These are phyloP conservation scores for Colletotrichum incanum DNA, from an alignment of 2,329 filamentous ascomycete species.

Conservation along the genomic window DNA sequence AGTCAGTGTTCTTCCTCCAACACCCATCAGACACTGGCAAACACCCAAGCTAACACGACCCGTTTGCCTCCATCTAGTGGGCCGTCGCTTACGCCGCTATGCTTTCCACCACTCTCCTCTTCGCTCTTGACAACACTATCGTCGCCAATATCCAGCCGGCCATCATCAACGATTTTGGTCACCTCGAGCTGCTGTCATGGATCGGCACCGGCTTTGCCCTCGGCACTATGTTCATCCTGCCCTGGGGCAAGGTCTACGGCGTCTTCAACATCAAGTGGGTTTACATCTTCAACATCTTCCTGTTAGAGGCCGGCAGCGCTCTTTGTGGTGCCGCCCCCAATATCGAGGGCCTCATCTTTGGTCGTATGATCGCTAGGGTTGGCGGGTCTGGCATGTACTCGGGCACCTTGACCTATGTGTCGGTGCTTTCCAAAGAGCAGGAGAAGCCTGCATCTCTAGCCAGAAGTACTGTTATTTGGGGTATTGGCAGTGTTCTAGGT, in stretches of 20 bases:
- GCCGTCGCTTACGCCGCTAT: too few species aligned
- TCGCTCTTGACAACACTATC: too few species aligned
- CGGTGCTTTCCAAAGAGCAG: constrained; percentile 47
- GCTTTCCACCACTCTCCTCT: too few species aligned
- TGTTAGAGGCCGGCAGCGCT: constrained; percentile 50
- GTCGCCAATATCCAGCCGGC: constrained; percentile 54
- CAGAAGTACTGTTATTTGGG: constrained; percentile 51
- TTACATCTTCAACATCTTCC: constrained; percentile 46
- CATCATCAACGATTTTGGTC: constrained; percentile 56
- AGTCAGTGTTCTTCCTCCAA: not conserved
- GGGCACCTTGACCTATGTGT: constrained; percentile 49
- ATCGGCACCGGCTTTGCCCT: constrained; percentile 58
- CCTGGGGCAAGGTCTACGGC: constrained; percentile 56
- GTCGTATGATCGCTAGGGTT: constrained; percentile 58
- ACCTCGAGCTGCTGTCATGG: constrained; percentile 59
- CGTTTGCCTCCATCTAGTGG: not conserved
- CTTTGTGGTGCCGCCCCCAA: constrained; percentile 57
- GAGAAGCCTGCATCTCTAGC: constrained; percentile 45
- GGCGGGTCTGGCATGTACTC: constrained; percentile 59
- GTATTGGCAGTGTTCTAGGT: constrained; percentile 58
- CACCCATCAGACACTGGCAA: not conserved
- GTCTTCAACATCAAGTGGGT: constrained; percentile 63
- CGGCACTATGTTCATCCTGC: constrained; percentile 56
- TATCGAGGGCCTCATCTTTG: constrained; percentile 63
- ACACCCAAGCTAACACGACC: not conserved